Percentiles rank a stretch among this genome's conserved stretches.
These are phyloP conservation scores for Pichia sp. DNA, from an alignment of 1,139 yeast genomes.

Conservation along the genomic window DNA sequence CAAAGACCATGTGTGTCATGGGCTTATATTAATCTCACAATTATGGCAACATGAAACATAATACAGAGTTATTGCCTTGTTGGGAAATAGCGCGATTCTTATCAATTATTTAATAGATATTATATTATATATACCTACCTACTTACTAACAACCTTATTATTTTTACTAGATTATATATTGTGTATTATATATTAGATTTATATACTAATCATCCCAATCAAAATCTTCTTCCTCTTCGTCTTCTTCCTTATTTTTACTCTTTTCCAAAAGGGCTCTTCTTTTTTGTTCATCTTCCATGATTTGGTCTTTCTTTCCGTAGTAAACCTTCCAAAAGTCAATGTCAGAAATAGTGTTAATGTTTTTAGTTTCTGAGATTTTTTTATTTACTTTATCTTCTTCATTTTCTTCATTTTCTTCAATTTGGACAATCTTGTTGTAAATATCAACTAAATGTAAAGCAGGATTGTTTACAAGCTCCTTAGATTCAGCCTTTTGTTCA, in stretches of 20 bases:
- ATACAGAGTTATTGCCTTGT: background rate
- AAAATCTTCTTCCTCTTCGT: slow-evolving; percentile 46
- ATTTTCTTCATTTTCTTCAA: background rate
- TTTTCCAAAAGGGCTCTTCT: slow-evolving; percentile 55
- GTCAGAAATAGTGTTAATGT: slow-evolving; percentile 33
- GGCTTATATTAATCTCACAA: too few relatives aligned
- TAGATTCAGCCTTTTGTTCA: slow-evolving; percentile 35
- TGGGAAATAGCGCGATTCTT: slow-evolving; percentile 1
- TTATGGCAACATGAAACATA: too few relatives aligned
- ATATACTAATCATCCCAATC: slow-evolving; percentile 17
- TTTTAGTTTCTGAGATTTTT: too few relatives aligned
- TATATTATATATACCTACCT: too few relatives aligned
- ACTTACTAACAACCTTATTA: background rate
- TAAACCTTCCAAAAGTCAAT: slow-evolving; percentile 77
- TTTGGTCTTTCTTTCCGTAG: slow-evolving; percentile 48
- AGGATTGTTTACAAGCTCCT: slow-evolving; percentile 35
- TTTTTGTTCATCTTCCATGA: slow-evolving; percentile 58
- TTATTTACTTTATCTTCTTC: background rate
- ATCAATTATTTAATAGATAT: background rate
- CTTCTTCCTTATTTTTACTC: slow-evolving; percentile 50
- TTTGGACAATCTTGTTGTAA: slow-evolving; percentile 56
- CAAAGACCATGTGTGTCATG: too few relatives aligned
- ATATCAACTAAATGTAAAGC: slow-evolving; percentile 51
- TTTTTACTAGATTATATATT: too few relatives aligned
- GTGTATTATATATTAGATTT: too few relatives aligned